Evolutionary conservation across 2,329 filamentous ascomycete genomes (phyloP), one percentile per base, ranked within the genome.

Genomic region (Penicillium sp.): DNA sequence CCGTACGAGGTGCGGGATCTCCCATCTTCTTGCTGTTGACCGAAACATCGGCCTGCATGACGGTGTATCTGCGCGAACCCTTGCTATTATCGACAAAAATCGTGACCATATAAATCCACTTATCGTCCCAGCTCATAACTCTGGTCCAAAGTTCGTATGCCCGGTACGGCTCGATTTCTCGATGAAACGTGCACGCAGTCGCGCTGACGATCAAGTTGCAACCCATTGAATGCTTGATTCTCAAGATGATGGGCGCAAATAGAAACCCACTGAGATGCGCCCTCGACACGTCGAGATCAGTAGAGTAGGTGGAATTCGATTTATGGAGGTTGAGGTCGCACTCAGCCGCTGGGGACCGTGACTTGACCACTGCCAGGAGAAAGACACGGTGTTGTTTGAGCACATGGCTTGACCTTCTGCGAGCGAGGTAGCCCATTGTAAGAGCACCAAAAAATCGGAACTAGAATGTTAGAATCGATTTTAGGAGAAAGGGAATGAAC

Each of bases 281-380:
- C 52, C 94, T 89, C 47, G 89, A 88, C 59, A 93, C 86, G 77
- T 96, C 92, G 65, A 94, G 87, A 76, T 96, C 92, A 70, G 88
- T 82, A 75, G 95, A 95, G 82, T 95, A 96, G 47, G 92, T 95
- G 64, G 85, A 86, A 80, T 92, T 91, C 66, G 87, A 88, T 75
- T 92, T 92, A 83, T 93, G 90, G 38, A 92, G 74, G 79, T 93
- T 93, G 81, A 92, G 91, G 79, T 96, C 92, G 72, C 88, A 91
- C 77, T 96, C 92, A 69, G 90, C 84, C 51, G 90, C 79, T 1
- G 90, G 85, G 19, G 89, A 85, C 71, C 87, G 86, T 13, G 88
- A 86, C 8, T n/a, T 19, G 55, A 26, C n/a, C 3, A 23, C 41
- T 8, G 45, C 38, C 9, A 30, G 30, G 31, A 50, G 30, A 56